Base-by-base conservation (phyloP, 73 alveolate genomes). In the Paramecium primaurelia region DNA sequence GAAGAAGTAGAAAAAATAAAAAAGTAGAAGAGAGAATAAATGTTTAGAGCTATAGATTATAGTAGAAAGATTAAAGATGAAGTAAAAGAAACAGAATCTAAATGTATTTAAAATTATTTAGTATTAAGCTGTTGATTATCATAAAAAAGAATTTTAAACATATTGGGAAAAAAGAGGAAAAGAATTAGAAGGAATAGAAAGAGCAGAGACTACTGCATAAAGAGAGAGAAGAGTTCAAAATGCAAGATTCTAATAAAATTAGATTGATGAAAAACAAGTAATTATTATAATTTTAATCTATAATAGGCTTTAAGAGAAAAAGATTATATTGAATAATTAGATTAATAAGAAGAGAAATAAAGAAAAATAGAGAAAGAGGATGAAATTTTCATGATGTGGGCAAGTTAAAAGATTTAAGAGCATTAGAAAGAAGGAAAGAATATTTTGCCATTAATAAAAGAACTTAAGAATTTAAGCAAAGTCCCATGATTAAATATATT, bases 1-100 rank as follows among this genome's bases (percentile, higher is more conserved):
- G 91, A 80, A 36, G 91, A 80, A 25, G 91, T 49, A 25, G 91
- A 80, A 47, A 80, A 49, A 44, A 80, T 80, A 14, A 80, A 80
- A 80, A 80, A 47, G 30, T 18, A 80, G 58, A 80, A 80, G 91
- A 80, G 26, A 49, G 75, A 45, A 20, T 16, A 80, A 49, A 18
- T 80, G 49, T 40, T 11, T 42, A 80, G 49, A 80, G 73, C 20
- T 28, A 80, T 80, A 16, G 73, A 80, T 12, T 80, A 47, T 34
- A 80, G 91, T 25, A 42, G 91, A 80, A 80, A 45, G 14, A 49
- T 80, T 22, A 80, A 80, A 11, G 88, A 49, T 10, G 44, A 45
- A 45, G 73, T 80, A 7, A 80, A 80, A 45, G 91, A 80, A 80
- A 45, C 20, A 49, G 91, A 80, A 80, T 80, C 91, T 3, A 80